Base-by-base conservation (phyloP, 2,329 filamentous ascomycete genomes). In the Aureobasidium sp. region DNA sequence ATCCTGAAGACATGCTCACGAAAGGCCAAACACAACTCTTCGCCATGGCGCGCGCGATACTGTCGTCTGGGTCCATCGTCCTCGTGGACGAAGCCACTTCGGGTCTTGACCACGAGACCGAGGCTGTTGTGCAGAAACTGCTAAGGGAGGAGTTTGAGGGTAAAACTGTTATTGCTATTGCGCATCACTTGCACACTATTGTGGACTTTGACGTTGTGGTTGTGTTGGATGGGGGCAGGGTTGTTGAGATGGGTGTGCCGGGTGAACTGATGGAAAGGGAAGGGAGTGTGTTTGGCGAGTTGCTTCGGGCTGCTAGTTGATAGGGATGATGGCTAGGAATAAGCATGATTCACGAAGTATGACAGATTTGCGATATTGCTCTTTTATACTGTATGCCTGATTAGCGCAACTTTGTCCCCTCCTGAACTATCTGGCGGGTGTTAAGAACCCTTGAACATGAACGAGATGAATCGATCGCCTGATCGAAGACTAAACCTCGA, bases 91-190 rank as follows among this genome's bases (percentile, higher is more conserved):
- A 80, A 59, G 71, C 71, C 3, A 74, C 73, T 1, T 72, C 72
- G 1, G 61, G 55, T 46, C 49, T 70, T 45, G 69, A 70, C 51
- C 67, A 68, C 45, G 65, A 65, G 57, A 67, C 66, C 2, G 62
- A 64, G 27, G 60, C 55, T 29, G 21, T 37, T 29, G 33, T 64
- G 27, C 60, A 60, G 35, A 43, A 57, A 29, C 29, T 64, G 29
- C 33, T 86, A 58, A 76, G 81, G 49, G 75, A 77, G 31, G 74
- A 74, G 25, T 84, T 86, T 67, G 68, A 70, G 2, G 74, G 73
- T 3, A 80, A 82, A 62, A 89, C 86, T 0, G 79, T 89, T 59
- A 75, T 84, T 54, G 75, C 79, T 0, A 79, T 84, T 1, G 80
- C 81, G 5, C 81, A 84, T 69, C 79, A 81, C 29, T 72, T 84